Base-by-base conservation (phyloP, 1,284 basidiomycete genomes). In the Cutaneotrichosporon sp. region DNA sequence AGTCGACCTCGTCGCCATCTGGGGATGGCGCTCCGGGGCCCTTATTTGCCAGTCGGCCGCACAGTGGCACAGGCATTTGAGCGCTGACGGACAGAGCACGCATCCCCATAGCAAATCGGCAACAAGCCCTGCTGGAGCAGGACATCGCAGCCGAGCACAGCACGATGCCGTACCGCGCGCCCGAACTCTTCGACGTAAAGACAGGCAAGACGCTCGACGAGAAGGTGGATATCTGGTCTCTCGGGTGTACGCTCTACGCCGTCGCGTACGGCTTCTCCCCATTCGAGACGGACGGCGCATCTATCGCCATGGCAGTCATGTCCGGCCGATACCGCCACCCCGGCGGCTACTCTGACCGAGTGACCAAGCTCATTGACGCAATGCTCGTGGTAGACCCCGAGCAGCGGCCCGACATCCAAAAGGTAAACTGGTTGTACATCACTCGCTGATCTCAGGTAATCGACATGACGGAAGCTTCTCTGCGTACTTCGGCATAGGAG, bases 211-310 rank as follows among this genome's bases (percentile, higher is more conserved):
- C 79, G 2, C 76, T 97, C n/a, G 88, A 92, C 64, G 92, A 96
- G 75, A 90, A 90, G 66, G 90, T 94, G 14, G 92, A 97, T 71
- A 91, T 97, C 45, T 97, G 92, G 90, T 93, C 90, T 1, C 80
- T 97, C 5, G 92, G 92, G 0, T 93, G 90, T 74, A 90, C 88
- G 0, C 79, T 97, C 27, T 97, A 83, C 62, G 90, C 92, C 0
- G 82, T 96, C 35, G 90, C 90, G 1, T 94, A 96, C 73, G 87
- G 86, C 1, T 87, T 90, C 67, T 92, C 90, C 2, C 92, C 92
- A 0, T 97, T 97, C 66, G 92, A 97, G 57, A 76, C 90, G 82
- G 46, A 90, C 83, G 45, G 90, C 85, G 88, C 89, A 14, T 90
- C 88, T 42, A 90, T 96, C 67, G 90, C 90, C 2, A 94, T 97